These are phyloP conservation scores for Hemisphaericaspora nanyangensis DNA, from an alignment of 805 yeast genomes.

Conservation along the genomic window DNA sequence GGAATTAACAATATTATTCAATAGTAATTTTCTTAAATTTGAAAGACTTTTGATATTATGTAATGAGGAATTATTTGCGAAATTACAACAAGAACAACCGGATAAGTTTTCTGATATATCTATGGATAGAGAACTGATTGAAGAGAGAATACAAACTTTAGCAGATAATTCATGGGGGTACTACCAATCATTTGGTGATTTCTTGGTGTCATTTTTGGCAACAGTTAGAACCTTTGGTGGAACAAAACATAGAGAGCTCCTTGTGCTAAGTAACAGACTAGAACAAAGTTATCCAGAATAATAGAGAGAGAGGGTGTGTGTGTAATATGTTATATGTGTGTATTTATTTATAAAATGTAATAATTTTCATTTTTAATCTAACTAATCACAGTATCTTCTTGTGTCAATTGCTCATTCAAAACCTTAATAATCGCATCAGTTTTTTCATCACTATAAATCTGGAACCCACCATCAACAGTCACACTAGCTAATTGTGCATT, in stretches of 20 bases:
- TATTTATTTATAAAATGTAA: not conserved
- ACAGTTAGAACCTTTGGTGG: slow-evolving; percentile 47
- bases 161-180: slow-evolving; percentile 39
- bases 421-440: slow-evolving; percentile 77
- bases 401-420: slow-evolving; percentile 66
- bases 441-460: slow-evolving; percentile 76
- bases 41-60: slow-evolving; percentile 52
- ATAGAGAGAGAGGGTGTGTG: slow-evolving; percentile 6
- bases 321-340: slow-evolving; percentile 1
- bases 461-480: slow-evolving; percentile 81
- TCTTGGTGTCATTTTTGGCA: slow-evolving; percentile 43
- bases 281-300: slow-evolving; percentile 32
- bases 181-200: slow-evolving; percentile 41
- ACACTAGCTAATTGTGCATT: slow-evolving; percentile 95
- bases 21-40: slow-evolving; percentile 47
- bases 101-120: slow-evolving; percentile 34
- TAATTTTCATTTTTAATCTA: slow-evolving; percentile 1
- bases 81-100: slow-evolving; percentile 29
- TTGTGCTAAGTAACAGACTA: slow-evolving; percentile 41
- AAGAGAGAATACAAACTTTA: slow-evolving; percentile 38
- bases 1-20: slow-evolving; percentile 44
- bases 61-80: slow-evolving; percentile 43
- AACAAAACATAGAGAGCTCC: slow-evolving; percentile 43
- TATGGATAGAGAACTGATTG: slow-evolving; percentile 38
- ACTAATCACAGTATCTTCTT: slow-evolving; percentile 21